phyloP scores from a whole-genome alignment of 192 early-diverging fungal species.

The Podochytrium sp. region DNA sequence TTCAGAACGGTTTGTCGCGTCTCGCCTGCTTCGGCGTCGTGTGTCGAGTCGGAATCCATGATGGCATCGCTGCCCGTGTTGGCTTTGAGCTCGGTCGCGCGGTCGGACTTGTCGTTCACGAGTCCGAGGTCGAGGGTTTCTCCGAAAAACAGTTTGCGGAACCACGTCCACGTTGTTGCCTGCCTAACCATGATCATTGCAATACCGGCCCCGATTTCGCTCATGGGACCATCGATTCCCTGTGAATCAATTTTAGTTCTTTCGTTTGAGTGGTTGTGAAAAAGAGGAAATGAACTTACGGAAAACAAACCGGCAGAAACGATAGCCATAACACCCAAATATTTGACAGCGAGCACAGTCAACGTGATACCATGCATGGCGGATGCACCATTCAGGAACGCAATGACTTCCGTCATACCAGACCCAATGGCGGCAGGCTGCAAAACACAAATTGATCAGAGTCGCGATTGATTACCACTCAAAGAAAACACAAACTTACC shows the following conservation, averaged over 20 bases:
- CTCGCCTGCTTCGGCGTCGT: neutral
- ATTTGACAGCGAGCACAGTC: constrained; percentile 1
- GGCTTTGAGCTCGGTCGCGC: neutral
- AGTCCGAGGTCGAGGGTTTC: constrained; percentile 7
- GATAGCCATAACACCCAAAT: constrained; percentile 32
- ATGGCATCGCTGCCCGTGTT: neutral
- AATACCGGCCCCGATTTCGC: constrained; percentile 38
- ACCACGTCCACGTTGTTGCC: neutral
- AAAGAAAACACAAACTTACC: constrained; percentile 20
- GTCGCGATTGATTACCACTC: neutral
- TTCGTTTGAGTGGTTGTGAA: neutral
- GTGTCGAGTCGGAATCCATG: neutral
- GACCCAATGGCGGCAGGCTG: constrained; percentile 38
- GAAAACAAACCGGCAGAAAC: constrained; percentile 33
- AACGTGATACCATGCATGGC: constrained; percentile 29
- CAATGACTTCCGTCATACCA: constrained; percentile 46
- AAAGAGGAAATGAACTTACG: neutral
- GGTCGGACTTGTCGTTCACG: constrained; percentile 18
- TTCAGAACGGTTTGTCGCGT: neutral
- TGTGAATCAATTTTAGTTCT: no score
- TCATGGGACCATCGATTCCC: constrained; percentile 46
- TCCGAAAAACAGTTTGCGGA: constrained; percentile 28
- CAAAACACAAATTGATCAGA: neutral
- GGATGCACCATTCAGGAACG: constrained; percentile 39
- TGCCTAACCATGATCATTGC: constrained; percentile 22